phyloP scores from a whole-genome alignment of 768 basidiomycete species.

The Collybiopsis luxurians region DNA sequence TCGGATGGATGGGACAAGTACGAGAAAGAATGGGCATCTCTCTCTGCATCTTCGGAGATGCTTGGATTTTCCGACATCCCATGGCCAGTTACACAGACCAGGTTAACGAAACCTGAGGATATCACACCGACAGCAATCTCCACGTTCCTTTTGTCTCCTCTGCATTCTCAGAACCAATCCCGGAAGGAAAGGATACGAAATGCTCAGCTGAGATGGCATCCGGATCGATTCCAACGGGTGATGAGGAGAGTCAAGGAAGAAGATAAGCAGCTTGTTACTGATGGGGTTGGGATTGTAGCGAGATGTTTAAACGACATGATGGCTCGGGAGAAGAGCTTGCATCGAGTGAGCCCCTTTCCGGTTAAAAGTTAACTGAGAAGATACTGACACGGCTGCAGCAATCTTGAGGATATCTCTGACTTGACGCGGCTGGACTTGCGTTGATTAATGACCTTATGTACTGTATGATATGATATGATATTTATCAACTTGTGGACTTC shows the following conservation, averaged over 20 bases:
- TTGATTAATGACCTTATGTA: too few species aligned
- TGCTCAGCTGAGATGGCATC: conserved; percentile 78
- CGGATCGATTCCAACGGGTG: conserved; percentile 68
- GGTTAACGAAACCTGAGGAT: conserved; percentile 43
- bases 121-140: conserved; percentile 54
- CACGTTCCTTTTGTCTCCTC: conserved; percentile 60
- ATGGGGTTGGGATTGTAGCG: conserved; percentile 63
- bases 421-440: too few species aligned
- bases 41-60: conserved; percentile 39
- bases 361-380: too few species aligned
- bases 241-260: conserved; percentile 47
- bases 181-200: conserved; percentile 64
- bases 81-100: conserved; percentile 55
- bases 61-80: conserved; percentile 65
- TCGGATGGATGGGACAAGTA: conserved; percentile 60
- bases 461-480: too few species aligned
- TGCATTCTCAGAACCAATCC: conserved; percentile 56
- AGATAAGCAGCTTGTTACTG: conserved; percentile 54
- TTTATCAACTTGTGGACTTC: too few species aligned
- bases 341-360: neutral
- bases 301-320: conserved; percentile 67
- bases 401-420: too few species aligned
- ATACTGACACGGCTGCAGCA: too few species aligned
- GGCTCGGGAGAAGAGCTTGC: conserved; percentile 9
- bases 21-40: conserved; percentile 61